phyloP scores from a whole-genome alignment of 305 asterid genomes.

The Rubia tinctorum region DNA sequence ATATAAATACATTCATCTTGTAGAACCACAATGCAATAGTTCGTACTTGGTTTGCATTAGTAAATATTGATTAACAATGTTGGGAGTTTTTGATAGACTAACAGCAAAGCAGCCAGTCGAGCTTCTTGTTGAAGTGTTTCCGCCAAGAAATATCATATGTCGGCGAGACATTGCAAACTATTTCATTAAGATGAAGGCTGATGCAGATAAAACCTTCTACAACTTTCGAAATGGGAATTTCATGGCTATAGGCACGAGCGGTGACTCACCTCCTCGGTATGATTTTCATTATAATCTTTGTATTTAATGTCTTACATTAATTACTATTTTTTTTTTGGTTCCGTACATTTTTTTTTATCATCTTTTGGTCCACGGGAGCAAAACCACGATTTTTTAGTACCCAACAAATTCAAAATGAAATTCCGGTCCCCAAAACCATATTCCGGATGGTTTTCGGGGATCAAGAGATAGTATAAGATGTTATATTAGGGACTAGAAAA shows the following conservation, averaged over 20 bases:
- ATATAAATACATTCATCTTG: too few relatives aligned
- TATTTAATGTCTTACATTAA: background rate
- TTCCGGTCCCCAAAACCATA: too few relatives aligned
- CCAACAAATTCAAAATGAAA: too few relatives aligned
- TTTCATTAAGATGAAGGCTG: constrained; percentile 40
- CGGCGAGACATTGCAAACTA: constrained; percentile 42
- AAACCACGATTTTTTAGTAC: too few relatives aligned
- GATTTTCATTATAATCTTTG: background rate
- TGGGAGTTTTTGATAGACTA: constrained; percentile 53
- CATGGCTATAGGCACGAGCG: constrained; percentile 56
- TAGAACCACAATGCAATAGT: background rate
- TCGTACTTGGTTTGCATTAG: background rate
- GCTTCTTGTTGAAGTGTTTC: constrained; percentile 27
- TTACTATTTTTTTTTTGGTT: too few relatives aligned
- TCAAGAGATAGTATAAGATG: too few relatives aligned
- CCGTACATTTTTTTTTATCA: too few relatives aligned
- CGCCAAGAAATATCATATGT: constrained; percentile 27
- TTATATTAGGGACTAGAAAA: too few relatives aligned
- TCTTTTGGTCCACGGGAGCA: too few relatives aligned
- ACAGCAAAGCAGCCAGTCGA: constrained; percentile 50
- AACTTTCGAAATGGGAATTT: constrained; percentile 49
- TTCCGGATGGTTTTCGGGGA: too few relatives aligned
- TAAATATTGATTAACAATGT: constrained; percentile 28
- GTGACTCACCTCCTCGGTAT: constrained; percentile 48
- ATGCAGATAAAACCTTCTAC: constrained; percentile 52